Evolutionary conservation across 345 rosid species (phyloP).

Genomic region (Populus deltoides): DNA sequence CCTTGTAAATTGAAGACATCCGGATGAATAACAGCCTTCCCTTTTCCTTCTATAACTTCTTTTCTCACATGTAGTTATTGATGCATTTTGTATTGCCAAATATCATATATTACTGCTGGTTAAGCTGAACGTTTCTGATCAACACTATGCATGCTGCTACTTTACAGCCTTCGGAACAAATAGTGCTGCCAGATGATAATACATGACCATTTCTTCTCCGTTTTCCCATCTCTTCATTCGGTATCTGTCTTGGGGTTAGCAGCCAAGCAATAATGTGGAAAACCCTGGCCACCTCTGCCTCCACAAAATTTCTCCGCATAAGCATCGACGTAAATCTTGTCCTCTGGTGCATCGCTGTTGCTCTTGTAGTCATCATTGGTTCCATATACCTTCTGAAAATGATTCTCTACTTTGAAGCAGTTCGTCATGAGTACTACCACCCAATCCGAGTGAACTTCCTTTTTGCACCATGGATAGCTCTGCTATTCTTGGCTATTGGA

Average conservation of each 20-base stretch:
- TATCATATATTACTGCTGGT: too few relatives aligned
- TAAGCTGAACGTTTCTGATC: too few relatives aligned
- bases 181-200: constrained; percentile 71
- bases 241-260: constrained; percentile 88
- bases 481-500: constrained; percentile 77
- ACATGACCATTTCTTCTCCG: constrained; percentile 90
- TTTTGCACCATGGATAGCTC: constrained; percentile 85
- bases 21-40: too few relatives aligned
- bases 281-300: constrained; percentile 54
- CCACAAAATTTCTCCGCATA: constrained; percentile 70
- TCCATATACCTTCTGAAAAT: constrained; percentile 59
- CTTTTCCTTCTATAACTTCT: too few relatives aligned
- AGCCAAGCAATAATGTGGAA: constrained; percentile 96
- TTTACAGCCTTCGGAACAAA: constrained; percentile 63
- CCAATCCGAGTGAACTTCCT: constrained; percentile 90
- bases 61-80: too few relatives aligned
- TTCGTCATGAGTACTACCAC: constrained; percentile 80
- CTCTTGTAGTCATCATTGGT: constrained; percentile 47
- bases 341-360: constrained; percentile 66
- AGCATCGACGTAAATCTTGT: constrained; percentile 39
- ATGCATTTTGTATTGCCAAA: too few relatives aligned
- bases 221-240: constrained; percentile 68
- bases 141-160: neutral
- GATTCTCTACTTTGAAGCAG: constrained; percentile 73
- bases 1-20: too few relatives aligned